These are phyloP conservation scores for Waitea zeae DNA, from an alignment of 1,284 basidiomycete genomes.

Conservation along the genomic window DNA sequence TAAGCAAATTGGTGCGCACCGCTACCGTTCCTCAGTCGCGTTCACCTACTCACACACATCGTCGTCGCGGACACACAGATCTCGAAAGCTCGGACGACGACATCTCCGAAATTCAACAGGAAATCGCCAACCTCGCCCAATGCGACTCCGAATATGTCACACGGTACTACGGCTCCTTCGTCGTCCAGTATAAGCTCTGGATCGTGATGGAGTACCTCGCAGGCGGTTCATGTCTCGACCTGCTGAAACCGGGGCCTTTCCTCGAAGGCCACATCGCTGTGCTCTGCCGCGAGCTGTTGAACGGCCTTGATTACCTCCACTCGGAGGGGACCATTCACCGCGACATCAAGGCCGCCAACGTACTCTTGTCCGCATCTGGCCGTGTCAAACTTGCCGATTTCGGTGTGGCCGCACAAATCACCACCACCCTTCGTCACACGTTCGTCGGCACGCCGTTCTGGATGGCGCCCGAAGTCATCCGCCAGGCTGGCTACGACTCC, in stretches of 20 bases:
- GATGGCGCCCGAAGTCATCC: conserved; percentile 97
- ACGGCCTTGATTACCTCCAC: conserved; percentile 94
- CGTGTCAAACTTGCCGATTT: conserved; percentile 97
- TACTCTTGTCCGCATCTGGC: conserved; percentile 79
- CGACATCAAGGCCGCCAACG: conserved; percentile 97
- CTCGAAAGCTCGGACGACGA: conserved; percentile 87
- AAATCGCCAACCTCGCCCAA: conserved; percentile 89
- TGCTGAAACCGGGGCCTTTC: conserved; percentile 84
- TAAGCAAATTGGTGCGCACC: conserved; percentile 80
- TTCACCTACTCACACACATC: not conserved
- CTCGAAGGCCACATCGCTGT: conserved; percentile 89
- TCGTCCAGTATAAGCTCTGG: conserved; percentile 95
- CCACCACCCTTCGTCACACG: conserved; percentile 77
- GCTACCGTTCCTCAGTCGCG: not conserved
- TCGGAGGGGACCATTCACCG: conserved; percentile 91
- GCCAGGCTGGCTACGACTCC: conserved; percentile 91
- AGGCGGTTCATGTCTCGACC: conserved; percentile 93
- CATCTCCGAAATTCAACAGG: conserved; percentile 94
- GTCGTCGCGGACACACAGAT: conserved; percentile 32
- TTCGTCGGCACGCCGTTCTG: conserved; percentile 95
- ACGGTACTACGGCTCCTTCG: conserved; percentile 92
- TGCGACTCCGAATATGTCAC: conserved; percentile 96
- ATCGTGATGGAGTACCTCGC: conserved; percentile 99
- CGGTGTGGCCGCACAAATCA: conserved; percentile 87
- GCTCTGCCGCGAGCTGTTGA: conserved; percentile 81